A percentile compares a stretch with the other conserved stretches of the same genome.
Evolutionary conservation across 176 grass and related monocot species (phyloP).

Genomic region (Aegilops bicornis): DNA sequence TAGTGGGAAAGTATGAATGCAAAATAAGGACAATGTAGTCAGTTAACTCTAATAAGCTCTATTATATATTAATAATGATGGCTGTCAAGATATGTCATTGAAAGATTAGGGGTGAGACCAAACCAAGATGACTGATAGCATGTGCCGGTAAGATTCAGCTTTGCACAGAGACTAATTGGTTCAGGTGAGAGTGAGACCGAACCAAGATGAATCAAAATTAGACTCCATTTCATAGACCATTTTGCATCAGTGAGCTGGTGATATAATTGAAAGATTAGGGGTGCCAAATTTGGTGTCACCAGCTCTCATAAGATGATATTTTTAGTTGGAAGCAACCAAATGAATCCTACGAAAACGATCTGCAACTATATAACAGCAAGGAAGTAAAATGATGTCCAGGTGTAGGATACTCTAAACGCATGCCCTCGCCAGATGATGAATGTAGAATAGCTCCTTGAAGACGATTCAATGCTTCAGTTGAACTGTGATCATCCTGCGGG

Average conservation of each 20-base stretch:
- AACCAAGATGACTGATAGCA: not conserved
- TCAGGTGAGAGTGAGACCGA: not conserved
- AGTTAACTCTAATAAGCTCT: not conserved
- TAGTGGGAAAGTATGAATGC: not conserved
- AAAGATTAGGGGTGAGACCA: too few species aligned
- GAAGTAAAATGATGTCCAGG: constrained; percentile 24
- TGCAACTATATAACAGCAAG: constrained; percentile 12
- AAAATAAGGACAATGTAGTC: not conserved
- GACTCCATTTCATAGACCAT: not conserved
- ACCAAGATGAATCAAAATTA: constrained; percentile 1
- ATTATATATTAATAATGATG: not conserved
- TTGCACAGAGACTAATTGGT: not conserved
- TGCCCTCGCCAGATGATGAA: constrained; percentile 74
- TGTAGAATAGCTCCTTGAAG: constrained; percentile 78
- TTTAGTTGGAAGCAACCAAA: not conserved
- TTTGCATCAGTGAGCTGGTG: not conserved
- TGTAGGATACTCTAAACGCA: constrained; percentile 92
- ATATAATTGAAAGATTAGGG: not conserved
- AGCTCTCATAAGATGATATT: not conserved
- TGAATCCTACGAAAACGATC: not conserved
- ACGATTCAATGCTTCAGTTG: constrained; percentile 76
- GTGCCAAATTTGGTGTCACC: constrained; percentile 3
- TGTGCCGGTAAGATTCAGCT: not conserved
- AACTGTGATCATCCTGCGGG: constrained; percentile 66
- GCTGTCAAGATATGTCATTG: not conserved